Evolutionary conservation across 345 rosid species (phyloP).

Genomic region (Gossypium turneri): DNA sequence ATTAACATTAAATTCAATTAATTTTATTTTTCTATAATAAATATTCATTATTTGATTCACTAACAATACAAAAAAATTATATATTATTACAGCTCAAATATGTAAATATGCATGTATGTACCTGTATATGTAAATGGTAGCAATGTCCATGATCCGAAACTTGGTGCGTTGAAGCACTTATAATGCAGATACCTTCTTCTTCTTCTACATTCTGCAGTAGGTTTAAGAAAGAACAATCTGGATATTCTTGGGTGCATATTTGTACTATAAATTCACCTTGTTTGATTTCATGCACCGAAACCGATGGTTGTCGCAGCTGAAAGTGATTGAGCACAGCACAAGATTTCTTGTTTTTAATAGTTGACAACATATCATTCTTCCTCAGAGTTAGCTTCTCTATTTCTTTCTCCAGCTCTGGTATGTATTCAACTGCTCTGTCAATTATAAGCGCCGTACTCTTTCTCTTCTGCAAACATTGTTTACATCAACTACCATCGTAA

Average conservation of each 20-base stretch:
- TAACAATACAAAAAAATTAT: too few relatives aligned
- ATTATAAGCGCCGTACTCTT: slow-evolving; percentile 26
- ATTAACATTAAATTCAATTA: too few relatives aligned
- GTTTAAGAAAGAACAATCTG: slow-evolving; percentile 13
- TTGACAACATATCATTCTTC: slow-evolving; percentile 25
- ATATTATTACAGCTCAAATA: not conserved
- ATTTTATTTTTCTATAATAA: too few relatives aligned
- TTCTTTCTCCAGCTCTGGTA: slow-evolving; percentile 32
- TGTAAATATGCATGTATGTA: not conserved
- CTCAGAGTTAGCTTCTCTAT: slow-evolving; percentile 23
- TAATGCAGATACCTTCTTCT: slow-evolving; percentile 20
- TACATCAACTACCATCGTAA: not conserved
- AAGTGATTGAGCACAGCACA: not conserved
- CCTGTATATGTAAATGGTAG: slow-evolving; percentile 28
- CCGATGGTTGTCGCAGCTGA: not conserved
- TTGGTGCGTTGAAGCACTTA: slow-evolving; percentile 25
- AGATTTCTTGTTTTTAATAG: slow-evolving; percentile 1
- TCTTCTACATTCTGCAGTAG: slow-evolving; percentile 30
- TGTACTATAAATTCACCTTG: slow-evolving; percentile 31
- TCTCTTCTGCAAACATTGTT: slow-evolving; percentile 25
- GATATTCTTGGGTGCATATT: slow-evolving; percentile 19
- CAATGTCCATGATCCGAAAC: slow-evolving; percentile 24
- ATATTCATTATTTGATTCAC: too few relatives aligned
- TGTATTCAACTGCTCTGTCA: slow-evolving; percentile 32
- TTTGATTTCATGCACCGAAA: slow-evolving; percentile 28